Evolutionary conservation across 2,329 filamentous ascomycete species (phyloP).

Genomic region (Hymenoscyphus fructigenus): DNA sequence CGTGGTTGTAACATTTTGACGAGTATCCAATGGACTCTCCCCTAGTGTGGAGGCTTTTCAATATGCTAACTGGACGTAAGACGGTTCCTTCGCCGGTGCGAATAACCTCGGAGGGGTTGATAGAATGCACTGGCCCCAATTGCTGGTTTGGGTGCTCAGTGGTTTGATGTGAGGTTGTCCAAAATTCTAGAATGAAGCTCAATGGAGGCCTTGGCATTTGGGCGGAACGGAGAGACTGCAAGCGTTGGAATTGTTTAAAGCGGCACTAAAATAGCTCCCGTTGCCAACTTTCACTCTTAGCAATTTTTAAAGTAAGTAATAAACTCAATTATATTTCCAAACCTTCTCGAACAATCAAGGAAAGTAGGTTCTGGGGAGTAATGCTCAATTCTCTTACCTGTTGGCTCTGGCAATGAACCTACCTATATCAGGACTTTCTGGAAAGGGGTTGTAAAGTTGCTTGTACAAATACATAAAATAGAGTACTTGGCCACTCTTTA

Average conservation of each 20-base stretch:
- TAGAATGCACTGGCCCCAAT: not conserved
- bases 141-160: not conserved
- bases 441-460: too few relatives aligned
- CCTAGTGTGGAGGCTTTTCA: not conserved
- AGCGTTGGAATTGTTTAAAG: not conserved
- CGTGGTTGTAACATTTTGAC: conserved; percentile 63
- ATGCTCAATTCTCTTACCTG: too few relatives aligned
- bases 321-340: too few relatives aligned
- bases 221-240: not conserved
- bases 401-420: too few relatives aligned
- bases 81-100: not conserved
- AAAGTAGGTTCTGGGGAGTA: too few relatives aligned
- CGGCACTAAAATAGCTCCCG: too few relatives aligned
- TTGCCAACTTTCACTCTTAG: too few relatives aligned
- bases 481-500: too few relatives aligned
- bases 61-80: conserved; percentile 7
- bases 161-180: conserved; percentile 4
- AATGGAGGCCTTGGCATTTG: not conserved
- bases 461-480: too few relatives aligned
- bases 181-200: conserved; percentile 6
- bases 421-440: too few relatives aligned
- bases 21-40: conserved; percentile 24
- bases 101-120: not conserved
- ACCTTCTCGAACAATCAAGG: too few relatives aligned
- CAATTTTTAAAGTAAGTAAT: too few relatives aligned